Conservation (phyloP, 1,139 yeast genomes). For the Trichomonascaceae sp. region DNA sequence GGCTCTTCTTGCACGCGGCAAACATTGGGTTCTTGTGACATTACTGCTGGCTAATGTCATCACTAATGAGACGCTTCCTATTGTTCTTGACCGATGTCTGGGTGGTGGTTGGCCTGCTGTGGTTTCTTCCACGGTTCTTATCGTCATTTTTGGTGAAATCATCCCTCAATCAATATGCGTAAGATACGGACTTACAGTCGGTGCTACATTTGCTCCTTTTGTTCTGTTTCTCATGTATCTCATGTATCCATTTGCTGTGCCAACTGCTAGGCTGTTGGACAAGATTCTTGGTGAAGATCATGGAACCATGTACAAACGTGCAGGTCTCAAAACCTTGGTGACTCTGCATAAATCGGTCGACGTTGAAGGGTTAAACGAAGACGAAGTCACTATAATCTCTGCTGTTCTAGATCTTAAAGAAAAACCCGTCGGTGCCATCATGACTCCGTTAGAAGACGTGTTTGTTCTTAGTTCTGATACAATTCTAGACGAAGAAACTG, state of each 20-base stretch:
- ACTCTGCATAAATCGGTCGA: slow-evolving; percentile 94
- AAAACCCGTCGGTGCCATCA: slow-evolving; percentile 75
- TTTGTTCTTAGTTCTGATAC: slow-evolving; percentile 84
- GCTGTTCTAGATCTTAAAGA: slow-evolving; percentile 93
- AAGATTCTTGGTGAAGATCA: slow-evolving; percentile 88
- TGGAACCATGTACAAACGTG: slow-evolving; percentile 88
- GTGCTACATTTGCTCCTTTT: slow-evolving; percentile 86
- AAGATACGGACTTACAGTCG: slow-evolving; percentile 85
- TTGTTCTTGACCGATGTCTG: slow-evolving; percentile 81
- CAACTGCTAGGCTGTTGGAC: slow-evolving; percentile 77
- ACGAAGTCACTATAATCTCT: slow-evolving; percentile 91
- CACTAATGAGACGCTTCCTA: slow-evolving; percentile 92
- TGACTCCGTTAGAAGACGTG: slow-evolving; percentile 93
- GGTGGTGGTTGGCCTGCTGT: slow-evolving; percentile 99
- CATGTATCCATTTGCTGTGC: slow-evolving; percentile 91
- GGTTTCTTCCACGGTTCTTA: slow-evolving; percentile 82
- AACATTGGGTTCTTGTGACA: slow-evolving; percentile 97
- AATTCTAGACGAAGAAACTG: slow-evolving; percentile 74
- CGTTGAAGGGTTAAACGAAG: slow-evolving; percentile 84
- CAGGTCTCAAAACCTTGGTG: slow-evolving; percentile 88
- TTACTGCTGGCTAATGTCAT: slow-evolving; percentile 74
- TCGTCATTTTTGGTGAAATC: slow-evolving; percentile 92
- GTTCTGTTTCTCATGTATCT: slow-evolving; percentile 78
- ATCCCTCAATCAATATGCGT: slow-evolving; percentile 94
- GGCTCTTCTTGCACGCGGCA: slow-evolving; percentile 67